Percentiles rank a stretch among this genome's conserved stretches.
phyloP scores from a whole-genome alignment of 495 filamentous ascomycete genomes.

The Tuber aestivum region DNA sequence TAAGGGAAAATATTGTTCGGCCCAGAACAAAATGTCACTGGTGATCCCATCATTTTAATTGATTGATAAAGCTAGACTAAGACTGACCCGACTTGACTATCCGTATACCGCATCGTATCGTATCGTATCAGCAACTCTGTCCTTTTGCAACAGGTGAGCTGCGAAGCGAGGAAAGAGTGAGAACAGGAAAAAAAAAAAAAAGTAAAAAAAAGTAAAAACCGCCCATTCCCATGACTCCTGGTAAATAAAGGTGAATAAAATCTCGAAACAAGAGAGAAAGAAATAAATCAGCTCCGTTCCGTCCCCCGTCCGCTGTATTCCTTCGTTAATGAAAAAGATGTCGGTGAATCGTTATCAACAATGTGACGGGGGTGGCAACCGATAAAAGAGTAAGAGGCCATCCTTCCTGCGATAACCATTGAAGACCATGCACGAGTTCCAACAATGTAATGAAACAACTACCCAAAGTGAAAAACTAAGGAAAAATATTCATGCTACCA shows the following conservation, averaged over 20 bases:
- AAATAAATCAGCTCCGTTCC: background rate
- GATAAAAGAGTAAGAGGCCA: constrained; percentile 52
- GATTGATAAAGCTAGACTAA: constrained; percentile 1
- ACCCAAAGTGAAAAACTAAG: constrained; percentile 51
- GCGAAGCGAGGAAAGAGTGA: background rate
- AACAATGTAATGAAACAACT: constrained; percentile 51
- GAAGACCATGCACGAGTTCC: constrained; percentile 54
- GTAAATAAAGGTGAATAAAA: background rate
- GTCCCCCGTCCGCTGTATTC: background rate
- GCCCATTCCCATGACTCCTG: background rate
- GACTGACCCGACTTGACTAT: background rate
- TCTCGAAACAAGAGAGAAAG: background rate
- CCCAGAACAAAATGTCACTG: background rate
- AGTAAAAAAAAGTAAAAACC: background rate
- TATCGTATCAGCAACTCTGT: background rate
- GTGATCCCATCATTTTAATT: background rate
- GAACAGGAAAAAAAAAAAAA: background rate
- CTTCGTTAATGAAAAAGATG: constrained; percentile 17
- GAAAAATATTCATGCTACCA: constrained; percentile 22
- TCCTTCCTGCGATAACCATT: constrained; percentile 87
- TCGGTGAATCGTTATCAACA: constrained; percentile 6
- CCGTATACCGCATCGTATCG: background rate
- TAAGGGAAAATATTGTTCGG: background rate
- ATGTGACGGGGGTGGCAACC: constrained; percentile 3
- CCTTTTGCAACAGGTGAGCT: background rate